Percentiles rank a stretch among this genome's conserved stretches.
Conservation (phyloP, 2,329 filamentous ascomycete genomes). For the Plenodomus lindquistii region DNA sequence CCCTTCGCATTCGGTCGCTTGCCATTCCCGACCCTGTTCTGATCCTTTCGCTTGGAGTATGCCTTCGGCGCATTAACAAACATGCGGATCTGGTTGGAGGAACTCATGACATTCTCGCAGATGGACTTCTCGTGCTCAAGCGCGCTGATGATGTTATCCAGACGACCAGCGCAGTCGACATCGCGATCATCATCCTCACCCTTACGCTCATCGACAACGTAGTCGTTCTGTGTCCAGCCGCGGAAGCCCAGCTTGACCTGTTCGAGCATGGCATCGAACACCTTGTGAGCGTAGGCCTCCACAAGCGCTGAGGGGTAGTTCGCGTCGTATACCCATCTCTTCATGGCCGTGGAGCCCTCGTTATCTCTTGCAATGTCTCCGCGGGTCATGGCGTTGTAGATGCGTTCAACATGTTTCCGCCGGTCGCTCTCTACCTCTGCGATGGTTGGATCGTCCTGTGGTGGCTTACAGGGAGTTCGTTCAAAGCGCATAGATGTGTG, state of each 20-base stretch:
- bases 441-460: constrained; percentile 29
- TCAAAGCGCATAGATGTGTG: constrained; percentile 29
- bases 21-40: constrained; percentile 40
- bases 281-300: constrained; percentile 39
- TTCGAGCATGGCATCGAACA: constrained; percentile 36
- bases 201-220: constrained; percentile 40
- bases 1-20: constrained; percentile 34
- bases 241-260: constrained; percentile 38
- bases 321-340: constrained; percentile 36
- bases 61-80: constrained; percentile 43
- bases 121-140: constrained; percentile 43
- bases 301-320: constrained; percentile 36
- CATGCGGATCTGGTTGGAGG: constrained; percentile 42
- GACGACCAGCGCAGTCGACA: constrained; percentile 30
- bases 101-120: constrained; percentile 43
- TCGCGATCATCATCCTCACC: constrained; percentile 39
- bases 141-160: constrained; percentile 36
- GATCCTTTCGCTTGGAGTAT: constrained; percentile 38
- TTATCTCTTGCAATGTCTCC: constrained; percentile 38
- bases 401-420: constrained; percentile 25
- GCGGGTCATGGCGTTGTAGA: constrained; percentile 41
- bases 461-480: constrained; percentile 28
- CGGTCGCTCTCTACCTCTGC: constrained; percentile 21
- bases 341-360: constrained; percentile 34
- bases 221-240: constrained; percentile 42